Conservation (phyloP, 805 yeast species). For the Metschnikowia shivogae region DNA sequence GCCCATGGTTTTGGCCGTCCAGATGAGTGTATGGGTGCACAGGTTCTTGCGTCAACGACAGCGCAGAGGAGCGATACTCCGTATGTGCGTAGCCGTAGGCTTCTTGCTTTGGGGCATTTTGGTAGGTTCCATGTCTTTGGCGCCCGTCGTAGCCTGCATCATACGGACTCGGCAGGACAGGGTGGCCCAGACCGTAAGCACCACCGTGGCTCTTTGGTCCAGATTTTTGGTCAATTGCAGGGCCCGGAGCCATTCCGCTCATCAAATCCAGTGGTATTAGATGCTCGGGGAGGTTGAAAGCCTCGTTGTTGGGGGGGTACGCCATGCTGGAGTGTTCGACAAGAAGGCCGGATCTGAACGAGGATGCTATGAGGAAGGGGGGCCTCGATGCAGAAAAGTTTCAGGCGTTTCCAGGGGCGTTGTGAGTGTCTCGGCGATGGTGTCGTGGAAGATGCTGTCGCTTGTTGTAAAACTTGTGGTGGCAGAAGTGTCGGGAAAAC, state of each 20-base stretch:
- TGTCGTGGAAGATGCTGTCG: background rate
- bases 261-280: slow-evolving; percentile 24
- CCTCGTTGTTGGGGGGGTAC: slow-evolving; percentile 10
- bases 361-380: background rate
- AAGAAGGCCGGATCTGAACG: slow-evolving; percentile 4
- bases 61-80: background rate
- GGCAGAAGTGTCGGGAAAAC: too few relatives aligned
- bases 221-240: background rate
- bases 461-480: too few relatives aligned
- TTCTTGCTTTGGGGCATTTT: background rate
- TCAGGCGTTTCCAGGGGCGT: background rate
- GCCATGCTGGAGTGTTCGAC: slow-evolving; percentile 1
- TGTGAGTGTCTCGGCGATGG: too few relatives aligned
- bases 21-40: slow-evolving; percentile 4
- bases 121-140: background rate
- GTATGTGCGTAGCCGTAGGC: background rate
- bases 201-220: background rate
- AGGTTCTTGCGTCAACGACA: slow-evolving; percentile 4
- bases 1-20: slow-evolving; percentile 7
- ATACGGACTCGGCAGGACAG: background rate
- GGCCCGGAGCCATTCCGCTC: slow-evolving; percentile 1
- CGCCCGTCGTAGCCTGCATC: background rate
- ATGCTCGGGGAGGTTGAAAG: slow-evolving; percentile 25
- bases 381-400: background rate
- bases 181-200: background rate